Base-by-base conservation (phyloP, 768 basidiomycete species). In the Phlegmacium glaucopus region DNA sequence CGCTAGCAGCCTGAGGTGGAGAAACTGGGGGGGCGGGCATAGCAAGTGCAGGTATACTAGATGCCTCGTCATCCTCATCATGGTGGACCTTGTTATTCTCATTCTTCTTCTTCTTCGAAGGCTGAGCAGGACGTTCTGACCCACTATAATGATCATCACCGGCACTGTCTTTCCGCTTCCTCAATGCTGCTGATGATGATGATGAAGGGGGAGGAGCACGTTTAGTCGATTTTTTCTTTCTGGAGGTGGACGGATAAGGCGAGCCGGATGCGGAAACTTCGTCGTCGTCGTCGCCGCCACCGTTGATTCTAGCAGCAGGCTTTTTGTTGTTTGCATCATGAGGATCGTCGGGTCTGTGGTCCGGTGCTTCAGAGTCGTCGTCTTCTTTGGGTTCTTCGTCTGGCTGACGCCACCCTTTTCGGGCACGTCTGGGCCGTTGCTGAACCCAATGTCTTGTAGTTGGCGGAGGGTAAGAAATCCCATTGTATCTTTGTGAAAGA, bases 261-360 rank as follows among this genome's bases (percentile, higher is more conserved):
- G 58, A 59, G 38, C 56, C 61, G 32, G 56, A 61, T 26, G 54
- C 60, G 25, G 56, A 59, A 11, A 44, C 60, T 4, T 52, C 56
- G 40, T 56, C 50, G 45, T 36, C 42, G 29, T 53, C 50, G 17
- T 52, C 51, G 25, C 57, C 56, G 39, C 22, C 22, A 22, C 22
- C 22, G 22, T 55, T 56, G 41, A 34, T 39, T 16, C 36, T 15
- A 41, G 52, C 50, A 12, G 39, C 49, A 29, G 35, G 50, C 15
- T 48, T 42, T 15, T 59, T 53, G 8, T 51, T 44, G n/a, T 22
- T 22, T 22, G 22, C 5, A 5, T 22, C 22, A 5, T 22, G 22
- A 22, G 22, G 22, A 5, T 22, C 22, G 22, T 45, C 44, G 18
- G 52, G 30, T 29, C 50, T 56, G 25, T 42, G 35, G 36, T 36